phyloP scores from a whole-genome alignment of 345 rosid species.

The Salix viminalis region DNA sequence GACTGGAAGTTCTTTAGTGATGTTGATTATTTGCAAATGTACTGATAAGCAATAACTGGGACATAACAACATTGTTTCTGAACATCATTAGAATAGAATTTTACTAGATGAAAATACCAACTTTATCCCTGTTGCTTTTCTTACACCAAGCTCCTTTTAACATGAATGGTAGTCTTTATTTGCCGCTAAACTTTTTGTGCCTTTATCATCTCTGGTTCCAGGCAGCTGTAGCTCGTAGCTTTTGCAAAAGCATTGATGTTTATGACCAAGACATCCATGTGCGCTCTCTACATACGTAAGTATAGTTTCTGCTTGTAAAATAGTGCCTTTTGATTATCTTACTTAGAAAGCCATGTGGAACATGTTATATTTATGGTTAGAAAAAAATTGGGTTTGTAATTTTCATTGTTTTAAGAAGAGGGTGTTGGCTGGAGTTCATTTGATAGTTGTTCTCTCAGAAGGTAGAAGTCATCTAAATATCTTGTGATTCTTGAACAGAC shows the following conservation, averaged over 20 bases:
- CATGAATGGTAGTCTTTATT: background rate
- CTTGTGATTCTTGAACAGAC: background rate
- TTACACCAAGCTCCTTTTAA: background rate
- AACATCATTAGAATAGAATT: background rate
- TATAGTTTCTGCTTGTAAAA: background rate
- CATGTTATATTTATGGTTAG: background rate
- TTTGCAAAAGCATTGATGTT: constrained; percentile 52
- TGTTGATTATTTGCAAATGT: background rate
- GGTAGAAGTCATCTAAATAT: background rate
- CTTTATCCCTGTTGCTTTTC: background rate
- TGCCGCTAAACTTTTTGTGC: background rate
- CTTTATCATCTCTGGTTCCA: constrained; percentile 19
- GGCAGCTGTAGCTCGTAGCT: constrained; percentile 68
- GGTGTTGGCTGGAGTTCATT: background rate
- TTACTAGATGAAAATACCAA: background rate
- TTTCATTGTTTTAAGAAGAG: background rate
- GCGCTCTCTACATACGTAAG: constrained; percentile 52
- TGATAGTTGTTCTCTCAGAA: background rate
- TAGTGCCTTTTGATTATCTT: background rate
- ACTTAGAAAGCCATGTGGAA: background rate
- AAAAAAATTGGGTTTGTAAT: background rate
- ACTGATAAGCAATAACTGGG: no score
- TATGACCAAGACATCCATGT: constrained; percentile 75
- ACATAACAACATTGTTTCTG: background rate
- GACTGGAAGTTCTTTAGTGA: background rate